phyloP scores from a whole-genome alignment of 257 asterid species.

The Gentiana macrophylla region DNA sequence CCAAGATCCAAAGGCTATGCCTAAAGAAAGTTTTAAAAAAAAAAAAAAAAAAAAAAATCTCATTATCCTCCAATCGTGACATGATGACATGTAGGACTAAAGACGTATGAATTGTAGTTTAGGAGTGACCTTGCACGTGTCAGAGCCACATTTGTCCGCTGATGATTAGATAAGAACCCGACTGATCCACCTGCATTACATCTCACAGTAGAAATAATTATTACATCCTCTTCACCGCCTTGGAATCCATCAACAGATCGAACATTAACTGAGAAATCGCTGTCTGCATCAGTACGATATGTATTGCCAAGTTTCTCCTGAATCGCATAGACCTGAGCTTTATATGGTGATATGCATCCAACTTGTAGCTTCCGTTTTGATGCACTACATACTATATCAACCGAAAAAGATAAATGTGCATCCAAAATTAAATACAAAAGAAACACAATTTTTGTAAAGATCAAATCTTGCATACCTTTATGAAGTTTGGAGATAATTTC shows the following conservation, averaged over 20 bases:
- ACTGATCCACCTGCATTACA: conserved; percentile 53
- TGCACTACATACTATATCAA: conserved; percentile 24
- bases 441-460: not conserved
- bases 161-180: conserved; percentile 56
- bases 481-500: conserved; percentile 49
- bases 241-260: conserved; percentile 78
- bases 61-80: no score
- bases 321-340: conserved; percentile 65
- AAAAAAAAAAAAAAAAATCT: no score
- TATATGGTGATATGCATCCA: conserved; percentile 81
- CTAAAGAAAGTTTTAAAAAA: conserved; percentile 15
- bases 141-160: conserved; percentile 57
- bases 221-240: conserved; percentile 82
- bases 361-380: conserved; percentile 38
- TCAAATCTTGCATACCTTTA: conserved; percentile 19
- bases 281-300: conserved; percentile 38
- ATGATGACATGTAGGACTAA: no score
- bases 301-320: conserved; percentile 35
- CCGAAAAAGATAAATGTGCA: not conserved
- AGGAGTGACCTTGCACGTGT: conserved; percentile 56
- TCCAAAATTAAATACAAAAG: not conserved
- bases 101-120: no score
- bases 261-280: conserved; percentile 50
- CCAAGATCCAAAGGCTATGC: conserved; percentile 64
- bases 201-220: conserved; percentile 62